Evolutionary conservation across 805 yeast genomes (phyloP), one percentile per base, ranked within the genome.

Genomic region (Middelhovenomyces tepae): DNA sequence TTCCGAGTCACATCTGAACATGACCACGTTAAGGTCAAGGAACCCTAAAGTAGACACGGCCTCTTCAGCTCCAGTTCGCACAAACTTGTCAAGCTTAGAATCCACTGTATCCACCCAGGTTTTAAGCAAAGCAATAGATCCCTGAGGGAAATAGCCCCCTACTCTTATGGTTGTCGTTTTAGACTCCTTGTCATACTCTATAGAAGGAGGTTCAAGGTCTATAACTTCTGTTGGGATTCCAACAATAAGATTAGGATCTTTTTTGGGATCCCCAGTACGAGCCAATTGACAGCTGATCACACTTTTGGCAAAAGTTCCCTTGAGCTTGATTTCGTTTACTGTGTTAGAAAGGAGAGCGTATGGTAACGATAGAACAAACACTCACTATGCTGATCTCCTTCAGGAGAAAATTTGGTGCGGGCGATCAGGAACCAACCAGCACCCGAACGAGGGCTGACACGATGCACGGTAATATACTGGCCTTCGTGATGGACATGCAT

Each of bases 401-500:
- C 51, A 1, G 73, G 66, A 16, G 44, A 35, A 46, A 91, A 91
- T 51, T 84, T 85, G 2, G 91, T 75, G 51, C 95, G 72, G 0
- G 95, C 94, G 48, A 89, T 71, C 47, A 91, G 64, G 46, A 82
- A 85, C 73, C 81, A 83, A 2, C 98, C 98, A 38, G 70, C 69
- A 2, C 97, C 97, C 2, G 85, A 75, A 43, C 74, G 70, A 0
- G 93, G 79, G 52, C 84, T 83, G 17, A 77, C 71, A 45, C 97
- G 66, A 55, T 89, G 96, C 35, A 89, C 75, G 0, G 96, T 87
- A 38, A 89, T 83, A 54, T 69, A 89, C 54, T 87, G 94, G 9
- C 83, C 95, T 42, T 86, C 94, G 49, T 83, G 95, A 51, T 89
- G 96, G 25, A 89, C 82, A 54, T 83, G 89, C 81, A 83, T 85